Percentiles rank a stretch among this genome's conserved stretches.
These are phyloP conservation scores for Graphilbum fragrans DNA, from an alignment of 2,329 filamentous ascomycete species.

Conservation along the genomic window DNA sequence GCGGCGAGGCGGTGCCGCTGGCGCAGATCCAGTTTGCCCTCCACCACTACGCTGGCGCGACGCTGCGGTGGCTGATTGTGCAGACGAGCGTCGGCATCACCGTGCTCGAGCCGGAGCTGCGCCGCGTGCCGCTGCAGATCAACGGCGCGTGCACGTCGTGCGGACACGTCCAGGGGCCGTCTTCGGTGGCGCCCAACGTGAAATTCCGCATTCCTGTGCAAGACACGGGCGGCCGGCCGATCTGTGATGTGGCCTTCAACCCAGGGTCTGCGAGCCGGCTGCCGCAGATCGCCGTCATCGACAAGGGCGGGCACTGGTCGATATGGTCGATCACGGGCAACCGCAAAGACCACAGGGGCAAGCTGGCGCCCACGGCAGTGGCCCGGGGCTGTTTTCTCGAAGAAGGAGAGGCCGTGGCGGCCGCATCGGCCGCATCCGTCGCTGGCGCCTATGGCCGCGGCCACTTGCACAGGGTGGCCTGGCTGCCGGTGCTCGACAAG, in stretches of 20 bases:
- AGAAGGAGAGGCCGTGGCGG: background rate
- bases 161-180: slow-evolving; percentile 20
- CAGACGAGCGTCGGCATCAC: slow-evolving; percentile 40
- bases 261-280: slow-evolving; percentile 33
- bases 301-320: slow-evolving; percentile 53
- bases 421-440: background rate
- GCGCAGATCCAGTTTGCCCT: slow-evolving; percentile 36
- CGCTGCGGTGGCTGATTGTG: slow-evolving; percentile 36
- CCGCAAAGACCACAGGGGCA: slow-evolving; percentile 19
- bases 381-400: slow-evolving; percentile 25
- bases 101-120: slow-evolving; percentile 38
- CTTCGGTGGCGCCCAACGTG: slow-evolving; percentile 42
- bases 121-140: slow-evolving; percentile 19
- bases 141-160: slow-evolving; percentile 1
- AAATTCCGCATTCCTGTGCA: slow-evolving; percentile 38
- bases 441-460: slow-evolving; percentile 1
- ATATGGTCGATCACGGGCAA: slow-evolving; percentile 47
- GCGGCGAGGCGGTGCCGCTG: slow-evolving; percentile 36
- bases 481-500: too few relatives aligned
- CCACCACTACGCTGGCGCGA: slow-evolving; percentile 21
- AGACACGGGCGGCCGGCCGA: slow-evolving; percentile 40
- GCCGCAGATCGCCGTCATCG: slow-evolving; percentile 53
- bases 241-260: slow-evolving; percentile 55
- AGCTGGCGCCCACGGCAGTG: slow-evolving; percentile 13
- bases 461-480: slow-evolving; percentile 5